Conservation (phyloP, 2,329 filamentous ascomycete species). For the Aspergillus texensis region DNA sequence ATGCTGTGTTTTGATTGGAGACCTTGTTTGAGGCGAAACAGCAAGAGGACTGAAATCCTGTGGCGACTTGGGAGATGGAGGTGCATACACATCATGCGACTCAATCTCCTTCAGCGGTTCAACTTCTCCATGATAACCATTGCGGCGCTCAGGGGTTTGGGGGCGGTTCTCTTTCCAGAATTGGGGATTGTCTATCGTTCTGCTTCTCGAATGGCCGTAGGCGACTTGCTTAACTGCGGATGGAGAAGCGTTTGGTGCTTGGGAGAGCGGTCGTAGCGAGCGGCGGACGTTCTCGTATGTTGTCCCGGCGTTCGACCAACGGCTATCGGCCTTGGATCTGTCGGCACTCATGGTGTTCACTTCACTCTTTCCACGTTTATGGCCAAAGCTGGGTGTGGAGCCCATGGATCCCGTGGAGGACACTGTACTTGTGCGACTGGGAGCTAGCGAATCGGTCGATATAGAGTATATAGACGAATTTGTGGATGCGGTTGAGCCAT, state of each 20-base stretch:
- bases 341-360: slow-evolving; percentile 57
- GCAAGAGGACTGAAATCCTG: slow-evolving; percentile 28
- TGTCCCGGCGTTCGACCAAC: slow-evolving; percentile 56
- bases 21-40: slow-evolving; percentile 32
- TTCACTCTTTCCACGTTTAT: slow-evolving; percentile 78
- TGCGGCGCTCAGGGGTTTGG: slow-evolving; percentile 35
- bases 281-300: slow-evolving; percentile 74
- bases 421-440: slow-evolving; percentile 68
- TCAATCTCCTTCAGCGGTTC: slow-evolving; percentile 29
- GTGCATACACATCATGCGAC: slow-evolving; percentile 25
- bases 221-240: slow-evolving; percentile 35
- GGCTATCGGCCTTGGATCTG: slow-evolving; percentile 23
- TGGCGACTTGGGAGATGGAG: slow-evolving; percentile 26
- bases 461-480: slow-evolving; percentile 56
- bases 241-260: slow-evolving; percentile 59
- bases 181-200: slow-evolving; percentile 63
- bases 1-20: slow-evolving; percentile 33
- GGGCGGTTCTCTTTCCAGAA: slow-evolving; percentile 37
- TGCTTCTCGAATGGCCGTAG: slow-evolving; percentile 56
- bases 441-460: slow-evolving; percentile 51
- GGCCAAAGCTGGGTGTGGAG: slow-evolving; percentile 53
- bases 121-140: slow-evolving; percentile 32
- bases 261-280: slow-evolving; percentile 74
- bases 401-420: slow-evolving; percentile 72
- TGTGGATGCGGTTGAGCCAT: slow-evolving; percentile 59